phyloP scores from a whole-genome alignment of 2,329 filamentous ascomycete species.

The Thielaviopsis punctulata region DNA sequence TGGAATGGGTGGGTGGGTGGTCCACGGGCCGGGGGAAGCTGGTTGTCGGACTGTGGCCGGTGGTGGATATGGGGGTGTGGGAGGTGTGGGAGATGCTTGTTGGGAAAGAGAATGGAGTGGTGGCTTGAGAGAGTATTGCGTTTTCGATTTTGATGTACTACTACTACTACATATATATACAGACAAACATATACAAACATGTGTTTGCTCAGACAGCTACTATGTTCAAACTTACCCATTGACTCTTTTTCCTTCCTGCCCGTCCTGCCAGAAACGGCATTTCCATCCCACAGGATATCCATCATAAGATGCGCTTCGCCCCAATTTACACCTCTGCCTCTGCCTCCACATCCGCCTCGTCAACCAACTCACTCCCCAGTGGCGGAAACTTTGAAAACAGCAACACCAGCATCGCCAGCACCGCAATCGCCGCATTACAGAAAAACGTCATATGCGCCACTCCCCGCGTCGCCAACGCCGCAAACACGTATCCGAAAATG shows the following conservation, averaged over 20 bases:
- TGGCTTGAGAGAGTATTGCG: too few species aligned
- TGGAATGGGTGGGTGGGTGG: not conserved
- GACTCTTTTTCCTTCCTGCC: too few species aligned
- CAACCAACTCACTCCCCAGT: conserved; percentile 2
- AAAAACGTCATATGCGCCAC: conserved; percentile 47
- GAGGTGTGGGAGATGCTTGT: not conserved
- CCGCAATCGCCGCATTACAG: conserved; percentile 35
- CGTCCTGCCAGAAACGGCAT: not conserved
- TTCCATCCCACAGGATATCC: not conserved
- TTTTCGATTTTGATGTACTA: too few species aligned
- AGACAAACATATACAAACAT: not conserved
- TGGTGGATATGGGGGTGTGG: not conserved
- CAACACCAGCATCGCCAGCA: conserved; percentile 6
- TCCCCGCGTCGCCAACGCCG: conserved; percentile 41
- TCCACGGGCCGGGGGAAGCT: not conserved
- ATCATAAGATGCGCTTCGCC: conserved; percentile 11
- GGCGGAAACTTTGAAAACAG: conserved; percentile 8
- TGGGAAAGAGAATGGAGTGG: not conserved
- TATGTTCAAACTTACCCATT: not conserved
- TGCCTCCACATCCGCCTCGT: conserved; percentile 7
- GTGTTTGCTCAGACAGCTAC: not conserved
- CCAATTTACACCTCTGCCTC: conserved; percentile 14
- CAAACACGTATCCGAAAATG: conserved; percentile 50
- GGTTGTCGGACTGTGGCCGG: not conserved
- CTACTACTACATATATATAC: too few species aligned